Evolutionary conservation across 345 rosid species (phyloP).

Genomic region (Cochlearia excelsa): DNA sequence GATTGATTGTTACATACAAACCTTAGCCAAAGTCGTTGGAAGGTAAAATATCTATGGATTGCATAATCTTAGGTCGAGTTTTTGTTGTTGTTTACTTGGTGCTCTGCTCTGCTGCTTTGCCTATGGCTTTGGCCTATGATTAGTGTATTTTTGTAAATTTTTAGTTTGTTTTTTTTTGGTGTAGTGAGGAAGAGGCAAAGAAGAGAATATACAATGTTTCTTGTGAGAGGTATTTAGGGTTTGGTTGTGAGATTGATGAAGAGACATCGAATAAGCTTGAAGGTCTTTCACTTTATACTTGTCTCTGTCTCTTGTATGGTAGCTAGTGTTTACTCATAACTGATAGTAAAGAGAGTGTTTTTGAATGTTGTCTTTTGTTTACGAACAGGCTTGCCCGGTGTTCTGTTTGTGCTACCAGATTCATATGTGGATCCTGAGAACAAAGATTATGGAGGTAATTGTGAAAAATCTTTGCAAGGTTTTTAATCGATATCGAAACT

Average conservation of each 20-base stretch:
- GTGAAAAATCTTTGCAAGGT: background rate
- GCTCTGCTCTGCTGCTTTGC: background rate
- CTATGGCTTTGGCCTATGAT: slow-evolving; percentile 9
- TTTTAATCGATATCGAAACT: background rate
- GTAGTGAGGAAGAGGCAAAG: slow-evolving; percentile 91
- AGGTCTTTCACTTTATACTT: slow-evolving; percentile 43
- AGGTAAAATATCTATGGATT: slow-evolving; percentile 40
- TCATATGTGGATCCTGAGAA: slow-evolving; percentile 86
- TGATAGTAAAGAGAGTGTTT: background rate
- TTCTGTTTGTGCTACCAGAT: slow-evolving; percentile 87
- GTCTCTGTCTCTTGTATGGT: background rate
- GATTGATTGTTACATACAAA: slow-evolving; percentile 84
- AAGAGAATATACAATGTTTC: slow-evolving; percentile 88
- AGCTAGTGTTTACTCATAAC: background rate
- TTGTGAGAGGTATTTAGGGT: slow-evolving; percentile 93
- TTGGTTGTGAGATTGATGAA: slow-evolving; percentile 94
- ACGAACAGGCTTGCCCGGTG: slow-evolving; percentile 73
- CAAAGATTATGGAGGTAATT: slow-evolving; percentile 92
- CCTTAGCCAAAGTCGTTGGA: slow-evolving; percentile 77
- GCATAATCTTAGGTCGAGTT: background rate
- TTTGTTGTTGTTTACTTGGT: no score
- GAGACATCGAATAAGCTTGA: slow-evolving; percentile 92
- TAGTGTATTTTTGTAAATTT: no score
- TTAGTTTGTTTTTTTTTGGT: slow-evolving; percentile 9
- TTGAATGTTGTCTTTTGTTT: background rate